Percentiles rank a stretch among this genome's conserved stretches.
These are phyloP conservation scores for Plasmodium vivax DNA, from an alignment of 169 alveolate genomes.

Conservation along the genomic window DNA sequence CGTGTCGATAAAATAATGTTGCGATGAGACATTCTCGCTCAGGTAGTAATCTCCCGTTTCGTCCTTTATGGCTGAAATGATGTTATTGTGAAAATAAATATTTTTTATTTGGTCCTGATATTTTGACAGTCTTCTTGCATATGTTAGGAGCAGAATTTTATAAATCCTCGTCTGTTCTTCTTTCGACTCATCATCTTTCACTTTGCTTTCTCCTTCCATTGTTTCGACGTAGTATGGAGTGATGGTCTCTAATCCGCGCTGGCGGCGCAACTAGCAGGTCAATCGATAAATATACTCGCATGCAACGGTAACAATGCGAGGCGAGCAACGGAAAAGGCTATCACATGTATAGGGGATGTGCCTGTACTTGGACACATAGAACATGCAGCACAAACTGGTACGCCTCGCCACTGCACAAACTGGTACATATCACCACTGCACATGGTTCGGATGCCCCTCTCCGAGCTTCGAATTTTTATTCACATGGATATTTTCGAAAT, in stretches of 20 bases:
- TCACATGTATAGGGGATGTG: not conserved
- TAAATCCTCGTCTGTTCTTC: constrained; percentile 67
- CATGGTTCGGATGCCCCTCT: not conserved
- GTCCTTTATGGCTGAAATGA: constrained; percentile 12
- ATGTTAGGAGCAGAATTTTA: constrained; percentile 57
- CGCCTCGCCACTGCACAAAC: not conserved
- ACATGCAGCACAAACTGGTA: not conserved
- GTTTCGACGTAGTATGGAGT: not conserved
- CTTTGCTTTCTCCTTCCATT: constrained; percentile 19
- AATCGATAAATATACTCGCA: not conserved
- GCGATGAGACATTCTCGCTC: constrained; percentile 65
- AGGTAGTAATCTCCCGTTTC: constrained; percentile 15
- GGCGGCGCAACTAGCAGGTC: not conserved
- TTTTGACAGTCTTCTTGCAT: constrained; percentile 38
- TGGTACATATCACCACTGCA: not conserved
- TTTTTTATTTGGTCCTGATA: constrained; percentile 64
- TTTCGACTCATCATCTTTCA: constrained; percentile 16
- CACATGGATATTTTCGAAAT: not conserved
- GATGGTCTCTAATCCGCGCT: not conserved
- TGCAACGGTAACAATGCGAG: not conserved
- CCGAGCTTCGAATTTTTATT: not conserved
- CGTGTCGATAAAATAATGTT: constrained; percentile 61
- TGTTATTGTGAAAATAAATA: constrained; percentile 48
- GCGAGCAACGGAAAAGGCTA: not conserved
- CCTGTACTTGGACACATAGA: not conserved